These are phyloP conservation scores for Macrophomina pseudophaseolina DNA, from an alignment of 2,329 filamentous ascomycete genomes.

Conservation along the genomic window DNA sequence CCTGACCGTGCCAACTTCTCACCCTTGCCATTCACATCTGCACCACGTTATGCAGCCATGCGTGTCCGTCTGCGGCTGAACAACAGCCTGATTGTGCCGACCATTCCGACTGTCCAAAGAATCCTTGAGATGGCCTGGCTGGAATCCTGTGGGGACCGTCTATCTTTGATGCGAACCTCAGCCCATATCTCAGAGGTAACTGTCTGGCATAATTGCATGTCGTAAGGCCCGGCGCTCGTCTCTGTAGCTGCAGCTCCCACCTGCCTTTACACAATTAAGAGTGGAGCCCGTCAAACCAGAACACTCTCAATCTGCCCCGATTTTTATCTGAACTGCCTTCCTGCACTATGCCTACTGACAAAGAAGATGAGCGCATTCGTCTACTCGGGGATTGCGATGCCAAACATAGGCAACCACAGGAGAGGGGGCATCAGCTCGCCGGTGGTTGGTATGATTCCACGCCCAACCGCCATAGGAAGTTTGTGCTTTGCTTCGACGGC, in stretches of 20 bases:
- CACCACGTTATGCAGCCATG: background rate
- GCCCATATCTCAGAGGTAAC: too few species aligned
- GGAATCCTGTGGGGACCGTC: background rate
- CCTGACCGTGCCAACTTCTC: background rate
- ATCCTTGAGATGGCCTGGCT: background rate
- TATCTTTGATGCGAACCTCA: background rate
- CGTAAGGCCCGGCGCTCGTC: too few species aligned
- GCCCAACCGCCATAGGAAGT: conserved; percentile 58
- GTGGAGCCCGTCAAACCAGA: background rate
- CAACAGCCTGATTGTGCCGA: background rate
- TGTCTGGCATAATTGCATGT: too few species aligned
- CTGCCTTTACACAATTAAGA: background rate
- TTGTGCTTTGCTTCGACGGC: conserved; percentile 49
- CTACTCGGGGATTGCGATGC: background rate
- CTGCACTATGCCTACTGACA: background rate
- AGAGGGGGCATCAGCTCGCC: background rate
- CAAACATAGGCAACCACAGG: background rate
- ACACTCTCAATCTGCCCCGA: too few species aligned
- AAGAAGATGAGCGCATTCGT: background rate
- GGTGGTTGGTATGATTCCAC: background rate
- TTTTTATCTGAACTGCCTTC: background rate
- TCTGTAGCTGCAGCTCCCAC: too few species aligned
- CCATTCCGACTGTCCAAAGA: background rate
- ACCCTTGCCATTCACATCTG: background rate
- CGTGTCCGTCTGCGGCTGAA: background rate